Evolutionary conservation across 176 grass and related monocot species (phyloP).

Genomic region (Cenchrus purpureus): DNA sequence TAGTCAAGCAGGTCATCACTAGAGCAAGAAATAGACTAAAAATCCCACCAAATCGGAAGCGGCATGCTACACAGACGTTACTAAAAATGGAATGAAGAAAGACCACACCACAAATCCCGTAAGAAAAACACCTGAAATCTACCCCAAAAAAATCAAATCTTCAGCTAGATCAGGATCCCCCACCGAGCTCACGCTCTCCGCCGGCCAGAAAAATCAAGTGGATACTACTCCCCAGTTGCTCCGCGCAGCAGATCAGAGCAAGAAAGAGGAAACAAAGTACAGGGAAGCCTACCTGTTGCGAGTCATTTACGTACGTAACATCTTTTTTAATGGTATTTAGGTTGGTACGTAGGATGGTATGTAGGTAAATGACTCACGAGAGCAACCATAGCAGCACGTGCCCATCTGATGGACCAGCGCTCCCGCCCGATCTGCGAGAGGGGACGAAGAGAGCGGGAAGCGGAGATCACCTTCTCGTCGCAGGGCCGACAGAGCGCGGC

Average conservation of each 20-base stretch:
- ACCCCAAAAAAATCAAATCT: conserved; percentile 3
- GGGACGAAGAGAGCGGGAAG: neutral
- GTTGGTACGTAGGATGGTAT: no score
- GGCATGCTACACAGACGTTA: neutral
- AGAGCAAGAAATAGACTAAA: conserved; percentile 41
- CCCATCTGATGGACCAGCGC: neutral
- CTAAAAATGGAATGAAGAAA: conserved; percentile 25
- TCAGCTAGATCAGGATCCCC: conserved; percentile 24
- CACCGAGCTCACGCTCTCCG: conserved; percentile 2
- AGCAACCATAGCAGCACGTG: neutral
- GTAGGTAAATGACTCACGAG: no score
- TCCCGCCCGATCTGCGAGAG: neutral
- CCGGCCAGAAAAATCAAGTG: conserved; percentile 27
- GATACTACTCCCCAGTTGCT: neutral
- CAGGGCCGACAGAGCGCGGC: conserved; percentile 86
- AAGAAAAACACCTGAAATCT: conserved; percentile 6
- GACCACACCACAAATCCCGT: conserved; percentile 15
- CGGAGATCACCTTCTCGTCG: conserved; percentile 78
- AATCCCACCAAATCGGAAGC: conserved; percentile 39
- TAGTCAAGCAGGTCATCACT: conserved; percentile 42
- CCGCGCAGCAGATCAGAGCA: conserved; percentile 36
- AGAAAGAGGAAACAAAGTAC: neutral
- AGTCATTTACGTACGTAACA: neutral
- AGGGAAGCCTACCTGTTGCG: conserved; percentile 34
- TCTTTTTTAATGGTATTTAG: no score